phyloP scores from a whole-genome alignment of 768 basidiomycete genomes.

The Trametes elegans region DNA sequence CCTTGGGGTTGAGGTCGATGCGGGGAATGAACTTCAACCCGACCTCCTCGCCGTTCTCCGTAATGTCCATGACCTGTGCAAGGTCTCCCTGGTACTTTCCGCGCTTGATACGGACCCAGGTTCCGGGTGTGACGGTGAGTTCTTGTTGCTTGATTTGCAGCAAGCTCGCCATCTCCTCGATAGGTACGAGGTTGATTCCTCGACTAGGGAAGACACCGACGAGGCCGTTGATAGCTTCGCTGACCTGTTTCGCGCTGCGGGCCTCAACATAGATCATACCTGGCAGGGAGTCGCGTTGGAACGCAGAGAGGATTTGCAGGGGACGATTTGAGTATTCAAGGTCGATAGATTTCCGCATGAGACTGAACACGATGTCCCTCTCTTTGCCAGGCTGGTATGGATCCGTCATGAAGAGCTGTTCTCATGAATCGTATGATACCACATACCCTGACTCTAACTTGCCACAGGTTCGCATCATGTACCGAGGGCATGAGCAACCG shows the following conservation, averaged over 20 bases:
- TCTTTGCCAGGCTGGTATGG: slow-evolving; percentile 77
- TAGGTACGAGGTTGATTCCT: slow-evolving; percentile 83
- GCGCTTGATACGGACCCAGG: slow-evolving; percentile 93
- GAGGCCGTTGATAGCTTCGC: slow-evolving; percentile 81
- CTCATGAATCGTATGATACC: background rate
- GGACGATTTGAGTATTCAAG: slow-evolving; percentile 76
- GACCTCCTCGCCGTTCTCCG: slow-evolving; percentile 90
- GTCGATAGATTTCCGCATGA: slow-evolving; percentile 91
- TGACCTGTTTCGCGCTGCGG: slow-evolving; percentile 81
- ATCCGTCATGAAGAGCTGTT: background rate
- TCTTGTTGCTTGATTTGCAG: slow-evolving; percentile 96
- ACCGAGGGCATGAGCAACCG: slow-evolving; percentile 94
- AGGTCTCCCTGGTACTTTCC: slow-evolving; percentile 94
- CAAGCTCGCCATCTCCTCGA: slow-evolving; percentile 96
- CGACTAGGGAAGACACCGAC: slow-evolving; percentile 88
- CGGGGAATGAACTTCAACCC: slow-evolving; percentile 95
- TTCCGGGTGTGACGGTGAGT: slow-evolving; percentile 75
- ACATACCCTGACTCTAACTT: slow-evolving; percentile 86
- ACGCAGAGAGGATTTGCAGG: slow-evolving; percentile 87
- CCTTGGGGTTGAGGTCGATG: slow-evolving; percentile 91
- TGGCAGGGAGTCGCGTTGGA: slow-evolving; percentile 91
- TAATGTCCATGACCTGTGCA: slow-evolving; percentile 92
- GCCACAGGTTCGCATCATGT: slow-evolving; percentile 94
- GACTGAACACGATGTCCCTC: slow-evolving; percentile 88
- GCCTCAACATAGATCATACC: slow-evolving; percentile 99